Base-by-base conservation (phyloP, 2,329 filamentous ascomycete species). In the Setomelanomma holmii region DNA sequence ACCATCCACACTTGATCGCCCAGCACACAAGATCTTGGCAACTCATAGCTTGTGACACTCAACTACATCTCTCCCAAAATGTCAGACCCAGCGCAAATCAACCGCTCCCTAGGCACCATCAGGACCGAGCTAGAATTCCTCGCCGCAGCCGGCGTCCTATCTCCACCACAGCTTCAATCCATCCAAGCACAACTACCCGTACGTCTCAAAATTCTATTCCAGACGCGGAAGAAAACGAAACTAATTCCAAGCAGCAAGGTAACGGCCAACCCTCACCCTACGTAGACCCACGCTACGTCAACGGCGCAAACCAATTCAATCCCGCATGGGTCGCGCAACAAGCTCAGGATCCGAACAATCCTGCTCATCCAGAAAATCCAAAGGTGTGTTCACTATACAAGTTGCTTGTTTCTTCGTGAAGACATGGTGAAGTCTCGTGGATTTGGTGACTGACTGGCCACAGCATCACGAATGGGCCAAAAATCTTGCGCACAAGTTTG, bases 381-480 rank as follows among this genome's bases (percentile, higher is more conserved):
- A 58, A 64, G 45, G 59, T 62, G 17, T 12, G 49, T 51, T n/a
- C n/a, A n/a, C n/a, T n/a, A n/a, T n/a, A n/a, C n/a, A n/a, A n/a
- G n/a, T n/a, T n/a, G n/a, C n/a, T n/a, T n/a, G n/a, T n/a, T n/a
- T n/a, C n/a, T n/a, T n/a, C n/a, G n/a, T n/a, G n/a, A n/a, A n/a
- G n/a, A n/a, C n/a, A n/a, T n/a, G n/a, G n/a, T n/a, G n/a, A n/a
- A n/a, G n/a, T n/a, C n/a, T n/a, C n/a, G n/a, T n/a, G n/a, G n/a
- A n/a, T n/a, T n/a, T 44, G 41, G 39, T 39, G 16, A 52, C 20
- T 14, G 4, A 19, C 17, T 7, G n/a, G 4, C 23, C 22, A 5
- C 24, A 64, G 59, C 57, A 62, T 40, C 59, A 59, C 21, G 59
- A 64, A 23, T 64, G 59, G 61, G 61, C 59, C 6, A 49, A 49